Conservation (phyloP, 2,329 filamentous ascomycete species). For the Elsinoe batatas region DNA sequence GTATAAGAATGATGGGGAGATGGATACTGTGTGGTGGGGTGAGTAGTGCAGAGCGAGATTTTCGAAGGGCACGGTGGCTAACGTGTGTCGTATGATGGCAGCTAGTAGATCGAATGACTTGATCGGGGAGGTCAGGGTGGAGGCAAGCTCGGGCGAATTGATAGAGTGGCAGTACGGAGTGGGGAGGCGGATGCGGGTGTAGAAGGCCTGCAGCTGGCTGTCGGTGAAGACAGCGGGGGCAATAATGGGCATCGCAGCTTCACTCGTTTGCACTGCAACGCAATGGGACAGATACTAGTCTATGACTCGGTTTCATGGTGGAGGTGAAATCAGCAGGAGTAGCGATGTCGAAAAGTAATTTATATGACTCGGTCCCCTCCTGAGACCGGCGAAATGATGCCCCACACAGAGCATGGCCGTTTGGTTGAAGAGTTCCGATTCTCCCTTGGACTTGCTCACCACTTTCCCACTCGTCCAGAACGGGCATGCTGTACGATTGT, state of each 20-base stretch:
- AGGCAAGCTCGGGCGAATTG: neutral
- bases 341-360: no score
- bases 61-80: constrained; percentile 45
- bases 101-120: constrained; percentile 19
- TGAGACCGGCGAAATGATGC: no score
- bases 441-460: no score
- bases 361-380: no score
- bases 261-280: no score
- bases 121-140: neutral
- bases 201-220: constrained; percentile 21
- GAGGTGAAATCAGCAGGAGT: no score
- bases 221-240: constrained; percentile 10
- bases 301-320: no score
- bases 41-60: constrained; percentile 49
- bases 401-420: no score
- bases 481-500: no score
- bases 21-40: constrained; percentile 36
- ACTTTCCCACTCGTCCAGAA: no score
- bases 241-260: neutral
- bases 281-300: no score
- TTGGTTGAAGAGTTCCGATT: no score
- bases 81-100: constrained; percentile 28
- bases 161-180: constrained; percentile 9
- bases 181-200: constrained; percentile 22
- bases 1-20: constrained; percentile 42